A percentile compares a stretch with the other conserved stretches of the same genome.
Evolutionary conservation across 148 eudicot genomes (phyloP).

Genomic region (Pharnaceum exiguum): DNA sequence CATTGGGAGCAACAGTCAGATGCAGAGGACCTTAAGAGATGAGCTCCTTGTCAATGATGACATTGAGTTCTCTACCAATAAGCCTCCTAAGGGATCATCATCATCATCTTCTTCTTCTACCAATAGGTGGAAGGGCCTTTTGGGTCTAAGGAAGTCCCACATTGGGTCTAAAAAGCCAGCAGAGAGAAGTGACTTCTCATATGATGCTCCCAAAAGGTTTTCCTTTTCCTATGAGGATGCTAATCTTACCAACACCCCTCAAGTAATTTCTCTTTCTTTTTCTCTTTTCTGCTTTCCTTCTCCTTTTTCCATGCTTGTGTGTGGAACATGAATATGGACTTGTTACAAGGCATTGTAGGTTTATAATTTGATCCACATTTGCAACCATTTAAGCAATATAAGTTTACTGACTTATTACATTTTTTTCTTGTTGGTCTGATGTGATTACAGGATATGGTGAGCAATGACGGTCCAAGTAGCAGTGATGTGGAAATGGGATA

Average conservation of each 20-base stretch:
- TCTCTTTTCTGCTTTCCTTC: not conserved
- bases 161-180: constrained; percentile 56
- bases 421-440: not conserved
- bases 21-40: constrained; percentile 52
- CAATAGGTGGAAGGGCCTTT: constrained; percentile 65
- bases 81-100: constrained; percentile 51
- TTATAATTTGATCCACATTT: too few species aligned
- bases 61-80: constrained; percentile 24
- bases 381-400: not conserved
- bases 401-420: not conserved
- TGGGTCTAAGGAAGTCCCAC: constrained; percentile 74
- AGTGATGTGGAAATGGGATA: constrained; percentile 42
- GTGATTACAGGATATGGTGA: constrained; percentile 30
- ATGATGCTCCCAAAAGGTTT: constrained; percentile 26
- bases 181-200: constrained; percentile 29
- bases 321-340: too few species aligned
- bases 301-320: too few species aligned
- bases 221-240: constrained; percentile 22
- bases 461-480: constrained; percentile 37
- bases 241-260: constrained; percentile 24
- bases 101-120: constrained; percentile 23
- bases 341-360: too few species aligned
- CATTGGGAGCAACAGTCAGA: constrained; percentile 3
- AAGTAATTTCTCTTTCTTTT: not conserved
- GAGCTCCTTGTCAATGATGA: constrained; percentile 50